These are phyloP conservation scores for Beta macrorhiza DNA, from an alignment of 179 eudicot genomes.

Conservation along the genomic window DNA sequence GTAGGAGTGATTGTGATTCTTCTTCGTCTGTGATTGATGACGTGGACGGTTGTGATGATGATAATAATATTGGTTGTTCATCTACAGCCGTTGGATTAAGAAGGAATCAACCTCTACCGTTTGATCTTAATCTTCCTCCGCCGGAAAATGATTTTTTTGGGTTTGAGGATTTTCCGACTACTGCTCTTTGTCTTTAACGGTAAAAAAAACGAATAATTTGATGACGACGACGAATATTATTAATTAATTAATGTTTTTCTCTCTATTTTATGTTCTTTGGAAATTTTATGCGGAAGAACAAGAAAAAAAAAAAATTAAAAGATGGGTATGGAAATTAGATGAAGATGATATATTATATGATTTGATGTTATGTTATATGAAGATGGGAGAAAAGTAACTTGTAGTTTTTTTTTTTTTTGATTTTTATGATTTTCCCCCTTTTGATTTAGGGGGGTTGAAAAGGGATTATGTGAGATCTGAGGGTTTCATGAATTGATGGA, in stretches of 20 bases:
- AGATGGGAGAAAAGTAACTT: neutral
- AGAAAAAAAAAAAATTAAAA: neutral
- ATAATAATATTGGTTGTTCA: no score
- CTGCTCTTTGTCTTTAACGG: conserved; percentile 59
- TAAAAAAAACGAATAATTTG: neutral
- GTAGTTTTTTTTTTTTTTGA: neutral
- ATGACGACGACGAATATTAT: conserved; percentile 11
- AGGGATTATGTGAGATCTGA: conserved; percentile 21
- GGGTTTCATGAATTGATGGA: neutral
- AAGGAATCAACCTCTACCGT: conserved; percentile 31
- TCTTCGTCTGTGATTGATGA: conserved; percentile 69
- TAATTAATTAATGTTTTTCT: conserved; percentile 10
- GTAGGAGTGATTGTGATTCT: conserved; percentile 81
- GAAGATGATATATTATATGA: conserved; percentile 12
- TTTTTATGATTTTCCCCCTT: conserved; percentile 2
- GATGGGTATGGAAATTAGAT: neutral
- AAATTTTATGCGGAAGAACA: conserved; percentile 34
- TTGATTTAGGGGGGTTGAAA: conserved; percentile 5
- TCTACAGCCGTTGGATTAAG: conserved; percentile 33
- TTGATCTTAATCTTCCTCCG: conserved; percentile 78
- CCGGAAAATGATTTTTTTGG: conserved; percentile 28
- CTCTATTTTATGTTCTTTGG: conserved; percentile 30
- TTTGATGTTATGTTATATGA: conserved; percentile 4
- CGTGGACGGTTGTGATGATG: conserved; percentile 34
- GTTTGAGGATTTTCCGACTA: conserved; percentile 45